Base-by-base conservation (phyloP, 2,329 filamentous ascomycete genomes). In the Alternaria alternata region DNA sequence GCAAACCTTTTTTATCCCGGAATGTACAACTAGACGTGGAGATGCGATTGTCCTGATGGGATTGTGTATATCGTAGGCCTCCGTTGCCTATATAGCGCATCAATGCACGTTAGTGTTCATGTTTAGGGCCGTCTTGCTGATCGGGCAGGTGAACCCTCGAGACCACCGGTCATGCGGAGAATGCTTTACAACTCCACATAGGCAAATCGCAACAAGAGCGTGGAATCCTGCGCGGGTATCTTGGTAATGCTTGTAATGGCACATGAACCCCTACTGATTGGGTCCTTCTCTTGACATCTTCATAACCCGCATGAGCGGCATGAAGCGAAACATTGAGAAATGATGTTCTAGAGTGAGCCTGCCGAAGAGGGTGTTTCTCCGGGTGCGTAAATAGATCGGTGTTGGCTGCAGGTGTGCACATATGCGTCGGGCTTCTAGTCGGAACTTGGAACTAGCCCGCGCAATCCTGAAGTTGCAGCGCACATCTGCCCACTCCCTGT, bases 271-370 rank as follows among this genome's bases (percentile, higher is more conserved):
- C 3, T 18, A 18, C 41, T 32, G 9, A 28, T 34, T 16, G 4
- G 14, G 8, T 44, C 57, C 57, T 42, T 57, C 61, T 63, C 61
- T 63, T 54, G 14, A 30, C 49, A 16, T 28, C 12, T 8, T 20
- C 16, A 9, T 5, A 24, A 18, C 41, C 11, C 16, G 12, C 3
- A 22, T 46, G 30, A 28, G 12, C 12, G n/a, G 38, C n/a, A 44
- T 14, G 8, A 30, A 18, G 7, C 16, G n/a, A 12, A n/a, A 38
- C 11, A 9, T 20, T 18, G 8, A 5, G n/a, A 6, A 20, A 26
- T 16, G n/a, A 22, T 3, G 32, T 9, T 11, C 1, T 32, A n/a
- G 28, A 46, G 24, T 48, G 9, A 14, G 20, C 32, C 11, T 12
- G 3, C n/a, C 0, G 18, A 24, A 42, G 1, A 20, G 5, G 7